Evolutionary conservation across 164 flowering plant genomes (phyloP), one percentile per base, ranked within the genome.

Genomic region (Vitis rotundifolia): DNA sequence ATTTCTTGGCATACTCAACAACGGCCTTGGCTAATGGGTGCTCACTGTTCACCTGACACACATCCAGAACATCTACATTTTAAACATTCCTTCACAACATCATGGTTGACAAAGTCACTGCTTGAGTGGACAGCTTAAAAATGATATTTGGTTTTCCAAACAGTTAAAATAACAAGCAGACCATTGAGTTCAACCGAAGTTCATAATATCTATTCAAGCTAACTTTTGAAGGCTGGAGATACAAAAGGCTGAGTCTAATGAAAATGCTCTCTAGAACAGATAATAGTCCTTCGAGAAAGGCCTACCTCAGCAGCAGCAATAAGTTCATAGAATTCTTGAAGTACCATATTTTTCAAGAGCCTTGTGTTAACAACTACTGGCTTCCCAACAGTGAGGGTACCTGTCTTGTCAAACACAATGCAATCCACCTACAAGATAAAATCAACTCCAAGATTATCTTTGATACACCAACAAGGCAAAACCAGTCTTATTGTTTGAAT

Each of bases 351-450:
- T 70, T 85, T 87, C 56, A 91, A 73, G 29, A 91, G 88, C 76
- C 70, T 86, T 53, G 94, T 86, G 67, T 52, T 83, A 13, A 89
- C 91, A 14, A 94, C 95, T 52, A 87, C 85, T 49, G 98, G 97
- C 75, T 92, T 92, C 55, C 97, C 97, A 13, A 81, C 71, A 16
- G 97, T 94, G 61, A 94, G 97, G 56, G 97, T 94, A 19, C 98
- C 97, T 1, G 98, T 94, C 81, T 94, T 91, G 84, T 94, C 97
- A 73, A 94, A 94, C 57, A 94, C 96, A 63, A 91, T 85, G 79
- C 94, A 91, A 63, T 87, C 77, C 64, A 94, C 94, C 98, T 92
- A 68, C 70, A 78, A 9, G 2, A 64, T 29, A 3, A 9, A 2
- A n/a, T 14, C 57, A 9, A 47, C 44, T 31, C 14, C 11, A 3